Evolutionary conservation across 306 rosid species (phyloP), one percentile per base, ranked within the genome.

Genomic region (Sicyos edulis): DNA sequence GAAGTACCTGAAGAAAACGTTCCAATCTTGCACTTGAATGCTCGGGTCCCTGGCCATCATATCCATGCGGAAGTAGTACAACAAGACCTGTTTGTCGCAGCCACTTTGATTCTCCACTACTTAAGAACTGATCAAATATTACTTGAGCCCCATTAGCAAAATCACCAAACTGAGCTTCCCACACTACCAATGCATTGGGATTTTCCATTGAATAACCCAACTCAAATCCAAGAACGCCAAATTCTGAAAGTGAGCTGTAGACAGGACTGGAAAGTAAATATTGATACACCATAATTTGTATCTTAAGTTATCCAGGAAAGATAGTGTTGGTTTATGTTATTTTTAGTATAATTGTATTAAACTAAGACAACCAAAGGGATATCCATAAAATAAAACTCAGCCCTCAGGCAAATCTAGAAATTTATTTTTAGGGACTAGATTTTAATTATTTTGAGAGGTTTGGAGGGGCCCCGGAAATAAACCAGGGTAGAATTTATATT

Each of bases 211-310:
- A 90, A 78, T 90, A 93, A 64, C 98, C 98, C 93, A 93, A 77
- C 83, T 93, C 98, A 85, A 93, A 93, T 77, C 97, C 97, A 82
- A 93, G 91, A 77, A 92, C 98, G 53, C 90, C 98, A 78, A 92
- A 90, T 87, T 90, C 96, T 0, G 96, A 92, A 50, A 93, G 95
- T 45, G 98, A 88, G 79, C 98, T 92, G 86, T 80, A 83, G 51
- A 75, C 14, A 76, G 59, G 63, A 76, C n/a, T 2, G 34, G 19
- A 15, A 32, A 61, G 20, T 15, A 29, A 61, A 11, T 22, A 59
- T 11, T 59, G 34, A 59, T 17, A 42, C 0, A 24, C 29, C 42
- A 59, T 26, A n/a, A n/a, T n/a, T n/a, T n/a, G 16, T 10, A 57
- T 57, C 62, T 57, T 11, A 57, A 57, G 7, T 12, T 57, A 20